Evolutionary conservation across 306 rosid genomes (phyloP).

Genomic region (Prunus davidiana): DNA sequence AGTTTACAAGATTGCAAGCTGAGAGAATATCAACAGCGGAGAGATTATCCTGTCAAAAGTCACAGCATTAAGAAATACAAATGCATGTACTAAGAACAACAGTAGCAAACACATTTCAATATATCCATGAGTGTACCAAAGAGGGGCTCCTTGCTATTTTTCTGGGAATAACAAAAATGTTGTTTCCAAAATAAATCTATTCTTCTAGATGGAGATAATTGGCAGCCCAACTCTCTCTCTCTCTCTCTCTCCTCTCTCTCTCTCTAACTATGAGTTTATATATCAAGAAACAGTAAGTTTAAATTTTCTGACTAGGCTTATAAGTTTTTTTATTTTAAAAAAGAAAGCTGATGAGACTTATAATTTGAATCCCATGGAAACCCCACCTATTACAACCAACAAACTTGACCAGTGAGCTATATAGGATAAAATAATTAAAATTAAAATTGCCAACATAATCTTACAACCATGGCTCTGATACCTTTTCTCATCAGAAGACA

Average conservation of each 20-base stretch:
- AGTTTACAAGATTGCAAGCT: conserved; percentile 94
- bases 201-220: neutral
- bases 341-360: neutral
- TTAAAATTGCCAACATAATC: neutral
- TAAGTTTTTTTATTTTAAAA: neutral
- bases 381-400: neutral
- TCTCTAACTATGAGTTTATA: neutral
- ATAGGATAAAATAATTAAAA: neutral
- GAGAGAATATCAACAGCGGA: conserved; percentile 99
- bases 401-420: neutral
- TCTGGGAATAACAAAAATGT: neutral
- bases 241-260: neutral
- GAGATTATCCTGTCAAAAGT: conserved; percentile 88
- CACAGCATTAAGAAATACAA: conserved; percentile 29
- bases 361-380: neutral
- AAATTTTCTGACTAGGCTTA: neutral
- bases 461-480: conserved; percentile 1
- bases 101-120: conserved; percentile 15
- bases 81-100: conserved; percentile 20
- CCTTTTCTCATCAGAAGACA: neutral
- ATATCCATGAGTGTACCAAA: neutral
- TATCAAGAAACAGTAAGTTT: neutral
- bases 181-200: neutral
- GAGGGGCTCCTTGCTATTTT: neutral
- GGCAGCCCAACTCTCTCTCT: neutral